These are phyloP conservation scores for Emmonsiellopsis sp. DNA, from an alignment of 2,329 filamentous ascomycete genomes.

Conservation along the genomic window DNA sequence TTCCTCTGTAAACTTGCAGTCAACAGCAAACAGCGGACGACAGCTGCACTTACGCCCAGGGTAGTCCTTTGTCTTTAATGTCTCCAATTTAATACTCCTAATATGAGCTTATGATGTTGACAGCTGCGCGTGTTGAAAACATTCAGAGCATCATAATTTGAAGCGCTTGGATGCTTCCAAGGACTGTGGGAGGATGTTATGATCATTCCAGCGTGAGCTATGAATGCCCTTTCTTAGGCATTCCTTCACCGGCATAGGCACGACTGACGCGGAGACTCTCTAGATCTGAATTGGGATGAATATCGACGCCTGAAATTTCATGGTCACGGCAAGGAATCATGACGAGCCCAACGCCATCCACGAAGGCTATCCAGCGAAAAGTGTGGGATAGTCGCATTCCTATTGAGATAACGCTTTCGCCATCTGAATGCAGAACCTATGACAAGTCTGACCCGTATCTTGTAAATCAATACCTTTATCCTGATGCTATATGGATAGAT, in stretches of 20 bases:
- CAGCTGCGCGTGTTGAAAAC: too few species aligned
- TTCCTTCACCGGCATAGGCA: background rate
- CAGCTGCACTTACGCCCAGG: too few species aligned
- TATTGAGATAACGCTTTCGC: constrained; percentile 50
- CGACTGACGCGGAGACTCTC: background rate
- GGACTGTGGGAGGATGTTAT: too few species aligned
- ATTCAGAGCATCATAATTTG: too few species aligned
- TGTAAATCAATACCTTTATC: constrained; percentile 25
- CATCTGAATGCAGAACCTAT: constrained; percentile 52
- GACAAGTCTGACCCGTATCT: constrained; percentile 53
- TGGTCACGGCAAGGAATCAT: constrained; percentile 1
- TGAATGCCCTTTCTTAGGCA: too few species aligned
- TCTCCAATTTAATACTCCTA: too few species aligned
- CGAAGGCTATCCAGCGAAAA: constrained; percentile 31
- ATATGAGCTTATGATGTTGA: too few species aligned
- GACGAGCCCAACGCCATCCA: constrained; percentile 14
- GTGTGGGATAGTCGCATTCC: constrained; percentile 54
- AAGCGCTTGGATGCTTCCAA: too few species aligned
- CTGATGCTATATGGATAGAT: background rate
- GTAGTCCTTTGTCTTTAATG: too few species aligned
- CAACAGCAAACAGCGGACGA: too few species aligned
- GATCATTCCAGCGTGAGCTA: too few species aligned
- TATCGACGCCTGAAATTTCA: background rate
- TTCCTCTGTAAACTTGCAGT: too few species aligned
- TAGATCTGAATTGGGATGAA: background rate